Evolutionary conservation across 1,284 basidiomycete genomes (phyloP).

Genomic region (Tilletia walkeri): DNA sequence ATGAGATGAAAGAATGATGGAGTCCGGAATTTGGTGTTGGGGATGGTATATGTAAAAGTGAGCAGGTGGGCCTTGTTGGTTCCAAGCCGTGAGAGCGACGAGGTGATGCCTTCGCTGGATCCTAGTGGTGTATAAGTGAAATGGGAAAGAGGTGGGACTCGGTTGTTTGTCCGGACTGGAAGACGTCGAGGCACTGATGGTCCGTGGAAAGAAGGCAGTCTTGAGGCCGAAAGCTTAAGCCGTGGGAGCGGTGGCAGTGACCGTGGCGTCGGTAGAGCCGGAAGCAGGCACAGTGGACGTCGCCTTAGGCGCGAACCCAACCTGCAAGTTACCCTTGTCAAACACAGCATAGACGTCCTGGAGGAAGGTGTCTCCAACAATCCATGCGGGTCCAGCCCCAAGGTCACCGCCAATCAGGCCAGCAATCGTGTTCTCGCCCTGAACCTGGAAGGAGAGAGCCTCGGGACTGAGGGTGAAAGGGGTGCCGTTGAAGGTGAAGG

Average conservation of each 20-base stretch:
- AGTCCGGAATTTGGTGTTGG: no score
- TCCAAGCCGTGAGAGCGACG: no score
- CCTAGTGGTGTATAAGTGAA: no score
- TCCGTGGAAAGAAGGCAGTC: no score
- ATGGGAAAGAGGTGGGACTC: no score
- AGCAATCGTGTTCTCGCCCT: constrained; percentile 11
- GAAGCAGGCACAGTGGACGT: not conserved
- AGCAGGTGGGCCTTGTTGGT: no score
- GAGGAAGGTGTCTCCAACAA: constrained; percentile 14
- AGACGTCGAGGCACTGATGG: no score
- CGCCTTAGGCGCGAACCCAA: constrained; percentile 20
- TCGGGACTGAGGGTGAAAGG: constrained; percentile 19
- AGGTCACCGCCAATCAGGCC: constrained; percentile 15
- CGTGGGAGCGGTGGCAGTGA: not conserved
- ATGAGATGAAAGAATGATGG: no score
- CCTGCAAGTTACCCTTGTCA: constrained; percentile 12
- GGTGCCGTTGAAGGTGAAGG: constrained; percentile 20
- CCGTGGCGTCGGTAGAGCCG: not conserved
- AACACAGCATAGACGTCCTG: constrained; percentile 22
- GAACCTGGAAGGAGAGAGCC: constrained; percentile 13
- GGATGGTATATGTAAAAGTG: no score
- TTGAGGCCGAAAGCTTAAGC: no score
- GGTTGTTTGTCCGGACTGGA: no score
- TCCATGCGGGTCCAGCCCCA: constrained; percentile 1
- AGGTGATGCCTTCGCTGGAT: no score